Evolutionary conservation across 768 basidiomycete species (phyloP), one percentile per base, ranked within the genome.

Genomic region (Collybiopsis luxurians): DNA sequence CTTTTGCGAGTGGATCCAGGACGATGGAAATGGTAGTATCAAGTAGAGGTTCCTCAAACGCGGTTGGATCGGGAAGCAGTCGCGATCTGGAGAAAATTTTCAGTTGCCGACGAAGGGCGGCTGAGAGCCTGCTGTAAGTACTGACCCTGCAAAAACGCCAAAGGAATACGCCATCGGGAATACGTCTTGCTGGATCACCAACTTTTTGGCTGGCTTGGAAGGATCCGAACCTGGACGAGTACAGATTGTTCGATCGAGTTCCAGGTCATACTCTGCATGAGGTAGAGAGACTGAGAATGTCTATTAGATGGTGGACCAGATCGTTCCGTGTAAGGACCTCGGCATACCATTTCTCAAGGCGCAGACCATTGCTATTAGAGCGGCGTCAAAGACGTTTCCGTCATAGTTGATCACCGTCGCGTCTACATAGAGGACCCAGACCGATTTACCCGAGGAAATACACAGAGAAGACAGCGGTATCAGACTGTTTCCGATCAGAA

Each of bases 401-500:
- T 98, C 95, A 67, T 96, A 97, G 73, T 97, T 98, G 61, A 99
- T 92, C 67, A 96, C 98, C 0, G 89, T 91, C 27, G 91, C 85
- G 62, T 99, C 97, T 62, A 98, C 80, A 66, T 98, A 98, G n/a
- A 98, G 79, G 27, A 89, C 89, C 94, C 95, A 99, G 0, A 78
- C 94, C 0, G 92, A 81, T 67, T 89, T 91, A 2, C 85, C 86
- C 0, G 83, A 81, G 15, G 89, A 79, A 56, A 99, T 97, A 67
- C 87, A 88, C 2, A 98, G 81, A 3, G 85, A 82, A 2, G 78
- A 69, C 2, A 86, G 79, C 0, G 89, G 76, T 7, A 98, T 60
- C 13, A 88, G 66, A 21, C 78, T 79, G 64, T 57, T 94, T 90
- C 85, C 76, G 44, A 86, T 61, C n/a, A 97, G 75, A 17, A 83